Conservation (phyloP, 176 grass and related monocot species). For the Pontederia crassipes region DNA sequence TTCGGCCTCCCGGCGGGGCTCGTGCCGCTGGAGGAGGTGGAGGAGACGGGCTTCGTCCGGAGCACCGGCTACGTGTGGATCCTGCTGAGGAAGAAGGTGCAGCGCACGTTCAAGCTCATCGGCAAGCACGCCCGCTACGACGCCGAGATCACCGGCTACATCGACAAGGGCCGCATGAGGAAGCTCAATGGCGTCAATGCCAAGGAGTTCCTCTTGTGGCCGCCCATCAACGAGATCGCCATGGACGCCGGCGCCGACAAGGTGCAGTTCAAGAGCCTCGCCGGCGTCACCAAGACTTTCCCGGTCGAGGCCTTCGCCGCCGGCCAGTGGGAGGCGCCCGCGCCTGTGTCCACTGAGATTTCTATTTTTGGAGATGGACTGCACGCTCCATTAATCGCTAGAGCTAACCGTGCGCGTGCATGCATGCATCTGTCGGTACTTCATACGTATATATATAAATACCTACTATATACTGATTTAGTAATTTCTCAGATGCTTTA, state of each 20-base stretch:
- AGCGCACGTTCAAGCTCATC: conserved; percentile 60
- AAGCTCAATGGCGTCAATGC: conserved; percentile 76
- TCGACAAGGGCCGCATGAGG: conserved; percentile 40
- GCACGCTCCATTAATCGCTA: no score
- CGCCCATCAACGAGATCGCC: conserved; percentile 58
- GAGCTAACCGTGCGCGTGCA: no score
- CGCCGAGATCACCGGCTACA: conserved; percentile 41
- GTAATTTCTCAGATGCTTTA: no score
- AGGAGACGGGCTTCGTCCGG: conserved; percentile 60
- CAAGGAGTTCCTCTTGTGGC: conserved; percentile 85
- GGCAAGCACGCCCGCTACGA: conserved; percentile 63
- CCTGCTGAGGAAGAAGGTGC: conserved; percentile 37
- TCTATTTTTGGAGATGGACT: no score
- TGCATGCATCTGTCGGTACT: no score
- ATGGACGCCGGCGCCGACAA: conserved; percentile 34
- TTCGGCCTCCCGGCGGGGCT: conserved; percentile 60
- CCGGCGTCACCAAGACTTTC: conserved; percentile 80
- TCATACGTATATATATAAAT: no score
- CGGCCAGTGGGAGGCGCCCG: conserved; percentile 31
- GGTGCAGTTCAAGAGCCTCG: conserved; percentile 81
- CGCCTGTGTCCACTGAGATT: no score
- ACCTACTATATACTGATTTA: no score
- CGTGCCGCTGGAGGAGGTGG: conserved; percentile 44
- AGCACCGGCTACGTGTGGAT: conserved; percentile 72
- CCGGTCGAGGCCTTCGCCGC: conserved; percentile 58